Percentiles rank a stretch among this genome's conserved stretches.
These are phyloP conservation scores for Clitoria ternatea DNA, from an alignment of 306 rosid genomes.

Conservation along the genomic window DNA sequence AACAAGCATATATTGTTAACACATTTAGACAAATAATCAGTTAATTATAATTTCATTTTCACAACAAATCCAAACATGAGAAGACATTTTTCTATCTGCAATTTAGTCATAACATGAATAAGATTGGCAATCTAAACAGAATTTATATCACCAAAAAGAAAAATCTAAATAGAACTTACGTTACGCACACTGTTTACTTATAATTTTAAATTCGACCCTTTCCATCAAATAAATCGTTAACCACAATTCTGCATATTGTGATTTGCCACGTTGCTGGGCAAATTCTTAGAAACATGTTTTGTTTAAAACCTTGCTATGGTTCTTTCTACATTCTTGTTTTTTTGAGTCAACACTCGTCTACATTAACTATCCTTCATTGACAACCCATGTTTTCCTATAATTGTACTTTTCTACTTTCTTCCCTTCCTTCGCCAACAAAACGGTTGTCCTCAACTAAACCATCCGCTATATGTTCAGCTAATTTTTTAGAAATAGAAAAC, in stretches of 20 bases:
- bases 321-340: too few relatives aligned
- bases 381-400: neutral
- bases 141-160: too few relatives aligned
- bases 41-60: neutral
- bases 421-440: neutral
- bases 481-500: neutral
- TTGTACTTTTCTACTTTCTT: neutral
- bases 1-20: neutral
- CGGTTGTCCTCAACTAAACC: slow-evolving; percentile 5
- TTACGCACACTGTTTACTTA: neutral
- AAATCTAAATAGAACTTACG: neutral
- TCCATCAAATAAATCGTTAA: neutral
- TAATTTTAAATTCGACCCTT: neutral
- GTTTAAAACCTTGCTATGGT: neutral
- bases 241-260: neutral
- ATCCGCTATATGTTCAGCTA: neutral
- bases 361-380: neutral
- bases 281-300: neutral
- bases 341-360: too few relatives aligned
- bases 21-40: neutral
- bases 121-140: neutral
- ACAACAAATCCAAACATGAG: neutral
- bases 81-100: neutral
- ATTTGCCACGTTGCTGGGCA: neutral
- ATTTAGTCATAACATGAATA: neutral